phyloP scores from a whole-genome alignment of 306 rosid genomes.

The Ochetophila trinervis region DNA sequence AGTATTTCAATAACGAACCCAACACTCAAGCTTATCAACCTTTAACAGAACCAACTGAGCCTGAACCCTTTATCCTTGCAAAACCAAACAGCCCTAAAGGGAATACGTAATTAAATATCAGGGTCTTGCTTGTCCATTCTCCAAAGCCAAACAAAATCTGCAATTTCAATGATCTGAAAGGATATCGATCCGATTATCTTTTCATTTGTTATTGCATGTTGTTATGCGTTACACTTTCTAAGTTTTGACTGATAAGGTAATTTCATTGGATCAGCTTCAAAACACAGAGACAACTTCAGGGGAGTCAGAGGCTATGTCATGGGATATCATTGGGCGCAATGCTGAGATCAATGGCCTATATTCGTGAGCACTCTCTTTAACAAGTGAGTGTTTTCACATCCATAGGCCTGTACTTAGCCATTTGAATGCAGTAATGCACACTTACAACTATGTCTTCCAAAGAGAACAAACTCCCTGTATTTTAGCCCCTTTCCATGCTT shows the following conservation, averaged over 20 bases:
- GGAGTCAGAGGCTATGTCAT: conserved; percentile 79
- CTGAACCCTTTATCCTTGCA: no score
- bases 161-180: background rate
- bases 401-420: background rate
- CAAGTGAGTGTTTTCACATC: background rate
- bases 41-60: no score
- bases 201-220: background rate
- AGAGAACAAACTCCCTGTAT: no score
- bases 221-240: background rate
- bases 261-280: conserved; percentile 65
- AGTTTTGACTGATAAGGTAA: background rate
- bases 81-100: no score
- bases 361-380: conserved; percentile 66
- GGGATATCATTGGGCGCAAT: conserved; percentile 89
- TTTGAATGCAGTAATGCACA: background rate
- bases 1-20: no score
- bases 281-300: conserved; percentile 74
- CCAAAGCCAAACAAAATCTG: no score
- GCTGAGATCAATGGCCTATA: conserved; percentile 93
- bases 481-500: no score
- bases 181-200: background rate
- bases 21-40: no score
- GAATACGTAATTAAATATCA: no score
- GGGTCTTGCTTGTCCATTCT: background rate
- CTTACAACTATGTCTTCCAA: background rate